A percentile compares a stretch with the other conserved stretches of the same genome.
phyloP scores from a whole-genome alignment of 2,329 filamentous ascomycete species.

The Colletotrichum theobromicola region DNA sequence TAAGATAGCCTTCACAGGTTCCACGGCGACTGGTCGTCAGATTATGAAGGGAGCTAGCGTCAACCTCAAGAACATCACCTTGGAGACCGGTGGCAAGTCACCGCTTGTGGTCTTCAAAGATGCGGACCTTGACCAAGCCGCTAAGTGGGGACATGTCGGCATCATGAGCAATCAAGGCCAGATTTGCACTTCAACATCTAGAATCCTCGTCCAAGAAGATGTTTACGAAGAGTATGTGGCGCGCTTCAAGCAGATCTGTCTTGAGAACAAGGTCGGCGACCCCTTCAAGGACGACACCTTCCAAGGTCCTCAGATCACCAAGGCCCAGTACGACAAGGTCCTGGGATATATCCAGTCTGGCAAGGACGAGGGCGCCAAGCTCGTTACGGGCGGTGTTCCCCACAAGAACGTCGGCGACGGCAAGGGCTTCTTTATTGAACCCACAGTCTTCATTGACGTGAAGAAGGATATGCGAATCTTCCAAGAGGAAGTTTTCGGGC shows the following conservation, averaged over 20 bases:
- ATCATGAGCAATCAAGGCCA: conserved; percentile 69
- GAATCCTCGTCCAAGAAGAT: conserved; percentile 67
- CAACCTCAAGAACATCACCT: conserved; percentile 69
- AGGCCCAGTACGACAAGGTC: conserved; percentile 72
- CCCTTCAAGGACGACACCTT: conserved; percentile 73
- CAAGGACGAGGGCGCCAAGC: conserved; percentile 72
- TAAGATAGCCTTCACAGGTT: conserved; percentile 82
- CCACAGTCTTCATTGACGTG: conserved; percentile 50
- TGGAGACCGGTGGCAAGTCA: conserved; percentile 72
- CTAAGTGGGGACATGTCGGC: conserved; percentile 60
- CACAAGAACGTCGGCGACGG: conserved; percentile 37
- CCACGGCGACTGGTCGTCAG: conserved; percentile 71
- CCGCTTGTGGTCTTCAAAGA: conserved; percentile 70
- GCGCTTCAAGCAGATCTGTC: conserved; percentile 63
- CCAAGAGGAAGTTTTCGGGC: conserved; percentile 52
- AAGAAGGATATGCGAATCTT: conserved; percentile 47
- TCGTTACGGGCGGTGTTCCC: conserved; percentile 64
- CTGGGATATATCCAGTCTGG: conserved; percentile 73
- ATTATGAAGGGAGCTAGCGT: conserved; percentile 79
- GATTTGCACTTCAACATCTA: conserved; percentile 68
- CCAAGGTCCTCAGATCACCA: conserved; percentile 78
- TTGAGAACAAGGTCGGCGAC: conserved; percentile 70
- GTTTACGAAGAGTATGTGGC: conserved; percentile 68
- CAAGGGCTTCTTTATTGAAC: conserved; percentile 52
- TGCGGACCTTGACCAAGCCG: conserved; percentile 70